phyloP scores from a whole-genome alignment of 1,284 basidiomycete genomes.

The Ceratobasidium papillatum region DNA sequence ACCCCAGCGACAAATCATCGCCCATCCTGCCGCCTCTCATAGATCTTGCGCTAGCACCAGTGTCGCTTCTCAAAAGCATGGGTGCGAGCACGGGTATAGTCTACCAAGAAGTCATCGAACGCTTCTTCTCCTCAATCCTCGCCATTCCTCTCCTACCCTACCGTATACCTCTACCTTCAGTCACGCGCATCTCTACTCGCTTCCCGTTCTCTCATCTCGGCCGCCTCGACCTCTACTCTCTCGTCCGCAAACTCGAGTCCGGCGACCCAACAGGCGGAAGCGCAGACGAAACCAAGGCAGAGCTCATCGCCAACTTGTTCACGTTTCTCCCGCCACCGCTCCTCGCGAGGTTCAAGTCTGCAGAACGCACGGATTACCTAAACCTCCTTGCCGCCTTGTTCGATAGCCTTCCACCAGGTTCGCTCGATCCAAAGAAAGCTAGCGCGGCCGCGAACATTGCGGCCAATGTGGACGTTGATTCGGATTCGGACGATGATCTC shows the following conservation, averaged over 20 bases:
- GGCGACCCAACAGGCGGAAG: constrained; percentile 49
- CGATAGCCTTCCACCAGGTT: constrained; percentile 61
- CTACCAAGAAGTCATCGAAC: constrained; percentile 43
- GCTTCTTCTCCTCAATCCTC: constrained; percentile 61
- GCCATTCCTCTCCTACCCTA: constrained; percentile 73
- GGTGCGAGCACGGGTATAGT: constrained; percentile 22
- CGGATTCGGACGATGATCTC: constrained; percentile 57
- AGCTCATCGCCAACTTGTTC: constrained; percentile 72
- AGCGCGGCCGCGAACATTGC: constrained; percentile 28
- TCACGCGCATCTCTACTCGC: constrained; percentile 58
- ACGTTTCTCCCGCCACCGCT: constrained; percentile 63
- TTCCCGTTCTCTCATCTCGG: constrained; percentile 58
- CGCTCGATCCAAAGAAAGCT: constrained; percentile 58
- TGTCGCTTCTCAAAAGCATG: constrained; percentile 42
- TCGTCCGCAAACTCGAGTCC: constrained; percentile 41
- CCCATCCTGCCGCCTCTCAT: constrained; percentile 58
- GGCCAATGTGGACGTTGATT: constrained; percentile 49
- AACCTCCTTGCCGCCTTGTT: constrained; percentile 62
- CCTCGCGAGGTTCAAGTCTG: constrained; percentile 57
- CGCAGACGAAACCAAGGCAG: constrained; percentile 55
- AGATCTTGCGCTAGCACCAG: constrained; percentile 54
- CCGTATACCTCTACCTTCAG: constrained; percentile 65
- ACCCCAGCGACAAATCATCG: constrained; percentile 44
- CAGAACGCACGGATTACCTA: constrained; percentile 57
- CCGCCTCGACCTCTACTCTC: constrained; percentile 46